Base-by-base conservation (phyloP, 1,139 yeast species). In the Suhomyces chickasaworum region DNA sequence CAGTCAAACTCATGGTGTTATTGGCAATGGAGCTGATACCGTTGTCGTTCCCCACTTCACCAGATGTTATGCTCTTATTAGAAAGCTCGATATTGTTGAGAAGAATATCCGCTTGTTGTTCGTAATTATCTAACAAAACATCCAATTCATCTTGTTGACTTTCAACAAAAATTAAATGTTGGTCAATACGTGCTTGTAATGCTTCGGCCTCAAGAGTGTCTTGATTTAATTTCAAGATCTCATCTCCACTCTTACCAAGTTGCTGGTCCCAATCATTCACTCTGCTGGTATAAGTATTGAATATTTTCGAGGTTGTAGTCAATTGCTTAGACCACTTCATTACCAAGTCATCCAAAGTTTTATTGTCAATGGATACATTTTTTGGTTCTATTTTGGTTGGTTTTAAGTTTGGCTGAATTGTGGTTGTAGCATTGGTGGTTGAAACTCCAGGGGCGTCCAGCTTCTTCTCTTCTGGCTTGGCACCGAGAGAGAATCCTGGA, bases 81-180 rank as follows among this genome's bases (percentile, higher is more conserved):
- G 57, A 53, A 34, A 60, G 44, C 54, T 81, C 78, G 51, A 75
- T 66, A 46, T 71, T 72, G 51, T 63, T 71, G 48, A 82, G 68
- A 45, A 82, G 63, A 9, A 75, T 66, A 53, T 89, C 91, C 0
- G 95, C 93, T 64, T 89, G 96, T 51, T 77, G 80, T 65, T 93
- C 99, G 60, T 91, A 91, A 53, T 84, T 86, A 55, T 87, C 89
- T 52, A 93, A 78, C 55, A 93, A 76, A 22, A 80, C 75, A 52
- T 91, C 98, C 45, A 93, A 73, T 60, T 93, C 99, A 53, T 87
- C 89, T 62, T 95, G 99, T 62, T 95, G 99, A 56, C 86, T 83
- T 60, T 88, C 95, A 41, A 93, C 88, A 61, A 90, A 91, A 44
- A 84, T 75, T 46, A 95, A 71, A 43, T 90, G 86, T 64, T 90